Conservation (phyloP, 805 yeast genomes). For the Metschnikowia shivogae region DNA sequence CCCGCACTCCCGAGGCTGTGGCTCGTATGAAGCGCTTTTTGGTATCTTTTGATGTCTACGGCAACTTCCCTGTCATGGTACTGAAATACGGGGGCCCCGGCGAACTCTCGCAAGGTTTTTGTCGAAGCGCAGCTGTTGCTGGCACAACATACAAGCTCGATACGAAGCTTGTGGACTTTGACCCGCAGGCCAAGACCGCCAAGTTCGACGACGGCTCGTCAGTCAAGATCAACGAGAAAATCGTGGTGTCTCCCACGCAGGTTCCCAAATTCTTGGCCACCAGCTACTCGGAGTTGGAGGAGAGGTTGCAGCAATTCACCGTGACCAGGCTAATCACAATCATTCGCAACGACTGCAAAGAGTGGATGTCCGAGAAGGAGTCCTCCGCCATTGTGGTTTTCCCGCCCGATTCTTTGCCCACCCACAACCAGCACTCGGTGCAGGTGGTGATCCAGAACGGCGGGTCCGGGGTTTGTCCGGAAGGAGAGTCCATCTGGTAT, state of each 20-base stretch:
- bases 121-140: conserved; percentile 96
- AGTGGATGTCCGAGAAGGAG: conserved; percentile 89
- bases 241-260: conserved; percentile 72
- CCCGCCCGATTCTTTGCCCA: conserved; percentile 77
- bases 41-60: conserved; percentile 84
- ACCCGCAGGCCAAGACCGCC: conserved; percentile 64
- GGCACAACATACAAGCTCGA: conserved; percentile 90
- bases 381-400: conserved; percentile 84
- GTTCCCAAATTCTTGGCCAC: conserved; percentile 39
- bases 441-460: conserved; percentile 86
- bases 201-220: conserved; percentile 69
- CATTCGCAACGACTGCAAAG: conserved; percentile 81
- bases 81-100: conserved; percentile 96
- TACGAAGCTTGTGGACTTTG: conserved; percentile 60
- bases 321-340: conserved; percentile 75
- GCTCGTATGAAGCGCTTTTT: conserved; percentile 80
- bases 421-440: conserved; percentile 65
- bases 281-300: conserved; percentile 42
- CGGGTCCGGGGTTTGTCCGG: conserved; percentile 82
- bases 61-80: conserved; percentile 87
- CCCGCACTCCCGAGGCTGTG: conserved; percentile 70
- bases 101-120: conserved; percentile 92
- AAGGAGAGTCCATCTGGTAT: conserved; percentile 89
- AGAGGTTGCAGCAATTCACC: conserved; percentile 42
- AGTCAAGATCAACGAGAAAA: conserved; percentile 73